Evolutionary conservation across 192 early-diverging fungal genomes (phyloP).

Genomic region (Obelidium mucronatum): DNA sequence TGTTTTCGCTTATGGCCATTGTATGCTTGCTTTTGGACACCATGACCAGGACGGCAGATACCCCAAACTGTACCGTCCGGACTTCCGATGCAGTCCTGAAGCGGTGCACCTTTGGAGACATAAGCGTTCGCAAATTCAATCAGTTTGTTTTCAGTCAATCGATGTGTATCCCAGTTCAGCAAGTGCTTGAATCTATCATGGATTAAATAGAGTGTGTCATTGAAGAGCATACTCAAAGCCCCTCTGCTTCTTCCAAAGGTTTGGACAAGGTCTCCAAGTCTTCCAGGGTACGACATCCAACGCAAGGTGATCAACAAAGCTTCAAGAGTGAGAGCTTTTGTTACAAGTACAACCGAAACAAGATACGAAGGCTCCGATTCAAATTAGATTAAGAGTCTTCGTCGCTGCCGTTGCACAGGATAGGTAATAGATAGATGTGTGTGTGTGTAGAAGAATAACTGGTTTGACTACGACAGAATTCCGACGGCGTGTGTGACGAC

Average conservation of each 20-base stretch:
- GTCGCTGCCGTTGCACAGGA: too few relatives aligned
- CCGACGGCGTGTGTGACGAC: too few relatives aligned
- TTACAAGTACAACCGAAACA: too few relatives aligned
- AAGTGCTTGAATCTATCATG: background rate
- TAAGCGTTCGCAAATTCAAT: background rate
- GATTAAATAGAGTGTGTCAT: background rate
- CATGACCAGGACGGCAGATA: background rate
- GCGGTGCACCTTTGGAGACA: too few relatives aligned
- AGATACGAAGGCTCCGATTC: too few relatives aligned
- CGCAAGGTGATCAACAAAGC: too few relatives aligned
- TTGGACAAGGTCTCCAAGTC: background rate
- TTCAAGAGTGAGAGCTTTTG: too few relatives aligned
- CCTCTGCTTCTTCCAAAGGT: background rate
- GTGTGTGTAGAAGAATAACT: too few relatives aligned
- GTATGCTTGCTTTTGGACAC: background rate
- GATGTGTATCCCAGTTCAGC: constrained; percentile 1
- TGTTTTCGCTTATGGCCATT: background rate
- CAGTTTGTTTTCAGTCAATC: constrained; percentile 3
- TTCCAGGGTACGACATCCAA: background rate
- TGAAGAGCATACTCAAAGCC: background rate
- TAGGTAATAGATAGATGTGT: too few relatives aligned
- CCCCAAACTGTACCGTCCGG: background rate
- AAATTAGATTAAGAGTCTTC: too few relatives aligned
- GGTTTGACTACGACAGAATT: too few relatives aligned
- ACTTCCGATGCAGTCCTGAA: background rate